Evolutionary conservation across 2,329 filamentous ascomycete genomes (phyloP).

Genomic region (Septoria linicola): DNA sequence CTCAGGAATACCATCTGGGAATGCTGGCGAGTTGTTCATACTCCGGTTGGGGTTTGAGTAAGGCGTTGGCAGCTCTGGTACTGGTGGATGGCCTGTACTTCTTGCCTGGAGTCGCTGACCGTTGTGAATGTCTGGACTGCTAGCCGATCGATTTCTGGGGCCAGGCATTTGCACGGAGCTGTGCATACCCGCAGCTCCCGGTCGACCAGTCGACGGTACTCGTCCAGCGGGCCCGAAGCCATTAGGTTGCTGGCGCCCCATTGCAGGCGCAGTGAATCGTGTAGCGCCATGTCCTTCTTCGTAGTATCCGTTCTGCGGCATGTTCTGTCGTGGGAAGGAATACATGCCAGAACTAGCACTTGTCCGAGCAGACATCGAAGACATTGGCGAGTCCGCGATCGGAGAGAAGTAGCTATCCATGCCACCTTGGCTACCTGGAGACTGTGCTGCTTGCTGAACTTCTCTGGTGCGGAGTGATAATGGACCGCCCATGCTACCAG

Average conservation of each 20-base stretch:
- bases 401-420: conserved; percentile 93
- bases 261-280: conserved; percentile 83
- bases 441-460: conserved; percentile 49
- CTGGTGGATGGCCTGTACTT: conserved; percentile 51
- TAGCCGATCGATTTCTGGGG: conserved; percentile 79
- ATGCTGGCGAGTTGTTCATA: conserved; percentile 74
- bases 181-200: conserved; percentile 47
- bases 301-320: conserved; percentile 62
- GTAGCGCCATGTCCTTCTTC: conserved; percentile 64
- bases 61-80: conserved; percentile 35
- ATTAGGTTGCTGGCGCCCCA: conserved; percentile 72
- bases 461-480: conserved; percentile 70
- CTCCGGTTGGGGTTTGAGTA: conserved; percentile 60
- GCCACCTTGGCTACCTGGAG: conserved; percentile 60
- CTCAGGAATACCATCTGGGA: conserved; percentile 58
- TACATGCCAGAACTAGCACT: conserved; percentile 72
- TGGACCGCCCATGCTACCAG: conserved; percentile 51
- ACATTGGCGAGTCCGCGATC: conserved; percentile 72
- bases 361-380: conserved; percentile 62
- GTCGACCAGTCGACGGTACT: conserved; percentile 52
- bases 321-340: conserved; percentile 72
- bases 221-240: conserved; percentile 58
- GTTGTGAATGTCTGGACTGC: conserved; percentile 88
- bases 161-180: conserved; percentile 51
- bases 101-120: conserved; percentile 58